Base-by-base conservation (phyloP, 2,329 filamentous ascomycete species). In the Nemania abortiva region DNA sequence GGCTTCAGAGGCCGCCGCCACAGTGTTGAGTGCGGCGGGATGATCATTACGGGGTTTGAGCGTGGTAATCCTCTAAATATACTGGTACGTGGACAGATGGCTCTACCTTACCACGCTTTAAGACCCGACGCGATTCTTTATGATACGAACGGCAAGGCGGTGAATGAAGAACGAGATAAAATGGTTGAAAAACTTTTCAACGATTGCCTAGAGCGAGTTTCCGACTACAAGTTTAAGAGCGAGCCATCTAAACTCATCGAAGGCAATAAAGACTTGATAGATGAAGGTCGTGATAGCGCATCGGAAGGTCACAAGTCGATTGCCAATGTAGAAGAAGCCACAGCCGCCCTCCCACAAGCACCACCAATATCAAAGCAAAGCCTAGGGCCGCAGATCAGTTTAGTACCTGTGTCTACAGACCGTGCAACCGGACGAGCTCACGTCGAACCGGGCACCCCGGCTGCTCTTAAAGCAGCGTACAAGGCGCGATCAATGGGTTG, bases 21-120 rank as follows among this genome's bases (percentile, higher is more conserved):
- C 77, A 98, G 95, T 22, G 96, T 94, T 37, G 96, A 99, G 79
- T 97, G 98, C 90, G 96, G 96, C 31, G 96, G 95, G 64, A 97
- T 99, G 86, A 98, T 99, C 69, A 94, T 99, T 70, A 98, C 97
- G 39, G 96, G 96, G 0, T 99, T 98, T 78, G 94, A 98, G 73
- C 89, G 93, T 73, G 97, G 97, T 20, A 99, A 99, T 75, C 96
- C 96, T 5, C 83, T 99, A 74, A 97, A 98, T 78, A 89, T 95
- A 57, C 89, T 99, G 68, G 90, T 99, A 65, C 91, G 96, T 73
- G 95, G 93, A 18, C 97, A 99, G 80, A 86, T 99, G 57, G 92
- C 92, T 29, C 86, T 99, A 22, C 90, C 90, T 18, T 98, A 97
- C 78, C 94, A 98, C 79, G 86, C 91, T 27, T 84, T 99, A 69